Base-by-base conservation (phyloP, 768 basidiomycete species). In the Lentinula aciculospora region DNA sequence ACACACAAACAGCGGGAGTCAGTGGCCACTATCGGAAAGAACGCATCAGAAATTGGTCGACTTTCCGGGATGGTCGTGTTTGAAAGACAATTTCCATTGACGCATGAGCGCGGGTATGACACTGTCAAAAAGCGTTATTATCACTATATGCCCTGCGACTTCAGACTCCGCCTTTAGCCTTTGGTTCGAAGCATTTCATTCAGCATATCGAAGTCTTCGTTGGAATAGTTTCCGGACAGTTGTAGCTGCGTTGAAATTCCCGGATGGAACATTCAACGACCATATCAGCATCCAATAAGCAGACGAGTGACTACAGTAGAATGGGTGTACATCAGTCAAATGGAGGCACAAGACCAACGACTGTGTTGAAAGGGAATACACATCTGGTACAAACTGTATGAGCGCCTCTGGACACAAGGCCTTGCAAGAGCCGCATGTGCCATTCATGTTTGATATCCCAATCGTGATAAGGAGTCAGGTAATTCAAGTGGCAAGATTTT, bases 1-100 rank as follows among this genome's bases (percentile, higher is more conserved):
- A n/a, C n/a, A n/a, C n/a, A n/a, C n/a, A n/a, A 39, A 53, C 51
- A 39, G 51, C 51, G 51, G 36, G 51, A 53, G 51, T 37, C 9
- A 47, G 12, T 15, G 25, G 46, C 29, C 51, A 53, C 51, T 36
- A 53, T 53, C 51, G 51, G 51, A 39, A 36, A 53, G 51, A 27
- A 27, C 51, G 51, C 51, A 53, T 53, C 51, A 53, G 51, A 53
- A 53, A 37, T 53, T 40, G 12, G 23, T n/a, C 17, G 36, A 17
- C 13, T 39, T 49, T 39, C 51, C 51, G 51, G 15, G 25, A 36
- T 53, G 34, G 3, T 53, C 51, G 51, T 53, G 51, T 53, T 53
- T 53, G 51, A 19, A 36, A 39, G 32, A 50, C 8, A 36, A n/a
- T 23, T 31, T n/a, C 12, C 51, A 13, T 27, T 17, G 34, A 39